Conservation (phyloP, 1,284 basidiomycete genomes). For the Sphagnurus paluster region DNA sequence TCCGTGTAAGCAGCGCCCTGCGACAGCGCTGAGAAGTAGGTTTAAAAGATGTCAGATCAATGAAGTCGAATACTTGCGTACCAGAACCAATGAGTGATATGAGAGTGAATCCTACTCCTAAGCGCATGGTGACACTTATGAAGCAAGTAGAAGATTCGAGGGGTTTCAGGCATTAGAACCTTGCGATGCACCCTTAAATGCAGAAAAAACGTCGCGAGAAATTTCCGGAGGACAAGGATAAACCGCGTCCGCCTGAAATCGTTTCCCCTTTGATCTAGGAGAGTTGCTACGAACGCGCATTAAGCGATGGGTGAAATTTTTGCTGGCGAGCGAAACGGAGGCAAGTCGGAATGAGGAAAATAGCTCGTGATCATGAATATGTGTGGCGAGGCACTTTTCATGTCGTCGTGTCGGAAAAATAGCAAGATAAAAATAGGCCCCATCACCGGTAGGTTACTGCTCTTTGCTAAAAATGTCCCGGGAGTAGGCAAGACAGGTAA, state of each 20-base stretch:
- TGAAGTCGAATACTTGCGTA: neutral
- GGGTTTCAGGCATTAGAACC: slow-evolving; percentile 1
- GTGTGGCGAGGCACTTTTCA: neutral
- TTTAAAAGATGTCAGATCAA: neutral
- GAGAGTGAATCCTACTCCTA: slow-evolving; percentile 13
- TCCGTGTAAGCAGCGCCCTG: slow-evolving; percentile 46
- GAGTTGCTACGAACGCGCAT: neutral
- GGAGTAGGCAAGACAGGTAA: too few relatives aligned
- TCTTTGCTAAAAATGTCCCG: too few relatives aligned
- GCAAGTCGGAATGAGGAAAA: slow-evolving; percentile 16
- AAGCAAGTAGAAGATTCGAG: neutral
- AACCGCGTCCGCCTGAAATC: neutral
- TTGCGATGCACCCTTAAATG: slow-evolving; percentile 11
- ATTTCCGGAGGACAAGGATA: slow-evolving; percentile 15
- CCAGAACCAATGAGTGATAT: slow-evolving; percentile 15
- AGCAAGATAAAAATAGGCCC: slow-evolving; percentile 14
- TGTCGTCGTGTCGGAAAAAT: slow-evolving; percentile 15
- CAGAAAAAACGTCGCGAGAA: slow-evolving; percentile 14
- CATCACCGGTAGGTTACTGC: too few relatives aligned
- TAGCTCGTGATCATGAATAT: slow-evolving; percentile 17
- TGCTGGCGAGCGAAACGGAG: slow-evolving; percentile 10
- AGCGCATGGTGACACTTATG: slow-evolving; percentile 13
- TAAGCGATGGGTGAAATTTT: neutral
- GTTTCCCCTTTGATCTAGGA: slow-evolving; percentile 17
- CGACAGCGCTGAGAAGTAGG: slow-evolving; percentile 30